Conservation (phyloP, 1,284 basidiomycete genomes). For the Leccinum solheimii region DNA sequence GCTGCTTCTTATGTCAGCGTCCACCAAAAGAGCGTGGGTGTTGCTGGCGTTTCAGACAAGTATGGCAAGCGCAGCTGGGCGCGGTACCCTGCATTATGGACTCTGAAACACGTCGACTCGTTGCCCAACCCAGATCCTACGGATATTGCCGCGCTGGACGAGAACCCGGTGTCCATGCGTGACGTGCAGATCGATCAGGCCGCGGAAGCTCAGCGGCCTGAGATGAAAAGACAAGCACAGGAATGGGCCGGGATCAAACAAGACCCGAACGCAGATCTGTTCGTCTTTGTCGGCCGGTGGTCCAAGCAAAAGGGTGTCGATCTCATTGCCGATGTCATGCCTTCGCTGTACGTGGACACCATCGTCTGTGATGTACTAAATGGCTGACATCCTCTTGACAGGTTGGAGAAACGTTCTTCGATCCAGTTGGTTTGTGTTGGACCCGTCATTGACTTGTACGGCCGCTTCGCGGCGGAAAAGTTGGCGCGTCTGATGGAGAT, state of each 20-base stretch:
- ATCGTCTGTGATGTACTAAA: background rate
- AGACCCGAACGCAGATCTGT: conserved; percentile 84
- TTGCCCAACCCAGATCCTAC: conserved; percentile 91
- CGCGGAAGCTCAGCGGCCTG: conserved; percentile 87
- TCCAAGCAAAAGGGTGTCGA: conserved; percentile 97
- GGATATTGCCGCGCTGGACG: conserved; percentile 89
- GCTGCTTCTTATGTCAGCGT: conserved; percentile 88
- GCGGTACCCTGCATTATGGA: conserved; percentile 92
- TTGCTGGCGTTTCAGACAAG: conserved; percentile 94
- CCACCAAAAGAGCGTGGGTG: conserved; percentile 90
- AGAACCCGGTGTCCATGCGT: conserved; percentile 67
- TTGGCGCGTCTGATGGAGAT: conserved; percentile 90
- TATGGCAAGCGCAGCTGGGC: conserved; percentile 96
- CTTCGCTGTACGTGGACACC: conserved; percentile 62
- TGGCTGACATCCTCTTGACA: conserved; percentile 32
- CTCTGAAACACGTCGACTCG: conserved; percentile 91
- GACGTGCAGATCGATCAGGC: conserved; percentile 76
- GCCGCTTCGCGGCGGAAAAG: conserved; percentile 92
- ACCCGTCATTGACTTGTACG: conserved; percentile 92
- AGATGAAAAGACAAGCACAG: conserved; percentile 86
- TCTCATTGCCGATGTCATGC: conserved; percentile 92
- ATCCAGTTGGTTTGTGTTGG: conserved; percentile 89
- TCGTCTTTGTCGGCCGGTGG: conserved; percentile 95
- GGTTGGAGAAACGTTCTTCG: conserved; percentile 80
- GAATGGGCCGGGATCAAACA: conserved; percentile 93